Evolutionary conservation across 306 rosid genomes (phyloP), one percentile per base, ranked within the genome.

Genomic region (Adenanthera pavonina): DNA sequence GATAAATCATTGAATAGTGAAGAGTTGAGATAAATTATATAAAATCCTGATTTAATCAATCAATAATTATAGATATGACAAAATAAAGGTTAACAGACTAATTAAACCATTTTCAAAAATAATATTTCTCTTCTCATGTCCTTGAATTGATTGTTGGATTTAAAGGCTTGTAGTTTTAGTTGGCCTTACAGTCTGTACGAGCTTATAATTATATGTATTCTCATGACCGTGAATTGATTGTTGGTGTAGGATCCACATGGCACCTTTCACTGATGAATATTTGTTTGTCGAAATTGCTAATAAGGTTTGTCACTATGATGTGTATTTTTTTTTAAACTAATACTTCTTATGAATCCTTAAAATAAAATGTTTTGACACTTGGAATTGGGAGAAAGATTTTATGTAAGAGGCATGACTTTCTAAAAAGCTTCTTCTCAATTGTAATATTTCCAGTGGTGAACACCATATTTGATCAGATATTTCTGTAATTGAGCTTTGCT

Each of bases 231-330:
- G 83, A 72, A 34, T 88, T 87, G 68, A 86, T 86, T 86, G 44
- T 72, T 81, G 81, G 35, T 88, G 92, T 84, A 95, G 98, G 97
- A 92, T 95, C 85, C 97, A 95, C 86, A 92, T 95, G 98, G 98
- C 98, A 78, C 98, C 98, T 86, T 95, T 95, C 94, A 90, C 95
- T 60, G 98, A 95, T 86, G 97, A 95, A 82, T 95, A 92, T 88
- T 86, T 95, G 80, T 95, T 95, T 85, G 88, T 92, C 83, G 98
- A 95, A 89, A 87, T 95, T 69, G 97, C 98, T 78, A 95, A 92
- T 81, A 95, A 95, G 98, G 98, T 95, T 85, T 12, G 90, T 82
- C 59, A 41, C 25, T 72, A 41, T 75, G 43, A 41, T 34, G 16
- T 52, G 79, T 36, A 61, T 59, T 17, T 25, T 20, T 59, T 59